Percentiles rank a stretch among this genome's conserved stretches.
Conservation (phyloP, 805 yeast genomes). For the Kazachstania psychrophila region DNA sequence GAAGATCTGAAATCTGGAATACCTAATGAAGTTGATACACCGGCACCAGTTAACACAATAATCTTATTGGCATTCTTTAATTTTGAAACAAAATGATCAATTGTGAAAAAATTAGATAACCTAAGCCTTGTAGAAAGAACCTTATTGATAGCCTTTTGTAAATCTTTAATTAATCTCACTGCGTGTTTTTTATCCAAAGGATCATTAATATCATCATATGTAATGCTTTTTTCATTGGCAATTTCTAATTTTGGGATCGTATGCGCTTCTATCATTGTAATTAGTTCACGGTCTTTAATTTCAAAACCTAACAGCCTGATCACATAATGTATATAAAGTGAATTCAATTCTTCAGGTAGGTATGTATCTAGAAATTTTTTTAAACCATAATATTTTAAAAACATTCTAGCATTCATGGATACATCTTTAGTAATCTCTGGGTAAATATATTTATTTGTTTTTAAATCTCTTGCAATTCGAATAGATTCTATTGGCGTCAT, state of each 20-base stretch:
- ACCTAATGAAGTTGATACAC: slow-evolving; percentile 81
- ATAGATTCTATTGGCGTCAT: slow-evolving; percentile 15
- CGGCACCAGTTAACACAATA: slow-evolving; percentile 83
- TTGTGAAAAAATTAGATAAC: slow-evolving; percentile 42
- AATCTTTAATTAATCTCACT: slow-evolving; percentile 38
- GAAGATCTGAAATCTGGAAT: slow-evolving; percentile 89
- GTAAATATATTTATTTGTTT: slow-evolving; percentile 27
- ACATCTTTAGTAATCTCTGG: slow-evolving; percentile 36
- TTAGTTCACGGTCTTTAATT: slow-evolving; percentile 29
- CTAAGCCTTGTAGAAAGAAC: slow-evolving; percentile 50
- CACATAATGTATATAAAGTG: slow-evolving; percentile 47
- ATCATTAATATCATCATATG: slow-evolving; percentile 23
- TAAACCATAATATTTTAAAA: slow-evolving; percentile 51
- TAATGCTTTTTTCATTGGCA: slow-evolving; percentile 5
- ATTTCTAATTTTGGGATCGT: slow-evolving; percentile 13
- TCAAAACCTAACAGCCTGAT: slow-evolving; percentile 58
- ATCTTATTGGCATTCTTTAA: slow-evolving; percentile 50
- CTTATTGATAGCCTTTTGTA: slow-evolving; percentile 57
- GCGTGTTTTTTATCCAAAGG: slow-evolving; percentile 38
- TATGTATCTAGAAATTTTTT: slow-evolving; percentile 50
- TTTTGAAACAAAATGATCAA: slow-evolving; percentile 49
- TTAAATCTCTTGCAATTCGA: slow-evolving; percentile 20
- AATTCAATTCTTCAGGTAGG: slow-evolving; percentile 51
- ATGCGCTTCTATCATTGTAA: slow-evolving; percentile 23
- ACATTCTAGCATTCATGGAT: slow-evolving; percentile 40